Conservation (phyloP, 371 early-diverging fungal genomes). For the Apophysomyces elegans region DNA sequence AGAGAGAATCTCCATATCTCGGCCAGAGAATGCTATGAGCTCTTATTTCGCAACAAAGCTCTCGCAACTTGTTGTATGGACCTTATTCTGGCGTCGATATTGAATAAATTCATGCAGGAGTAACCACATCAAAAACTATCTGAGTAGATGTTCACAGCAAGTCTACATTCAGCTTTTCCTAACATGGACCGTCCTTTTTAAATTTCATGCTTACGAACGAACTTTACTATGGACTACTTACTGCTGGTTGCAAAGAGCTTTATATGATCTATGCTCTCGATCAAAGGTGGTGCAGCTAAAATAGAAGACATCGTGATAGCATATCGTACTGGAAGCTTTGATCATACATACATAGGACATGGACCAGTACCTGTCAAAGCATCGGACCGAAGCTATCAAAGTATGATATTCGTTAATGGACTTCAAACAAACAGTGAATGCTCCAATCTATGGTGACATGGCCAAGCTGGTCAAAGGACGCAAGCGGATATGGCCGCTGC, state of each 20-base stretch:
- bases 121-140: too few relatives aligned
- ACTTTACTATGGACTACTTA: not conserved
- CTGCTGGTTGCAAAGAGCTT: not conserved
- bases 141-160: not conserved
- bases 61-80: too few relatives aligned
- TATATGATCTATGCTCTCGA: not conserved
- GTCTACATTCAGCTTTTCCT: not conserved
- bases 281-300: not conserved
- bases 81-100: too few relatives aligned
- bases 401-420: not conserved
- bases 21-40: too few relatives aligned
- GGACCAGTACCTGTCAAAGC: conserved; percentile 1
- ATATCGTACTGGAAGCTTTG: not conserved
- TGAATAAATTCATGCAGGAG: too few relatives aligned
- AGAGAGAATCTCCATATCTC: too few relatives aligned
- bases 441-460: not conserved
- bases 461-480: not conserved
- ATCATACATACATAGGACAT: not conserved
- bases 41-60: too few relatives aligned
- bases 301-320: not conserved
- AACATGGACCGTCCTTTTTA: not conserved
- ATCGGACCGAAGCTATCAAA: not conserved
- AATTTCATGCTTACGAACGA: not conserved
- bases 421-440: not conserved
- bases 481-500: not conserved